Evolutionary conservation across 352 stramenopile genomes (phyloP), one percentile per base, ranked within the genome.

Genomic region (Phytopythium chamaehyphon): DNA sequence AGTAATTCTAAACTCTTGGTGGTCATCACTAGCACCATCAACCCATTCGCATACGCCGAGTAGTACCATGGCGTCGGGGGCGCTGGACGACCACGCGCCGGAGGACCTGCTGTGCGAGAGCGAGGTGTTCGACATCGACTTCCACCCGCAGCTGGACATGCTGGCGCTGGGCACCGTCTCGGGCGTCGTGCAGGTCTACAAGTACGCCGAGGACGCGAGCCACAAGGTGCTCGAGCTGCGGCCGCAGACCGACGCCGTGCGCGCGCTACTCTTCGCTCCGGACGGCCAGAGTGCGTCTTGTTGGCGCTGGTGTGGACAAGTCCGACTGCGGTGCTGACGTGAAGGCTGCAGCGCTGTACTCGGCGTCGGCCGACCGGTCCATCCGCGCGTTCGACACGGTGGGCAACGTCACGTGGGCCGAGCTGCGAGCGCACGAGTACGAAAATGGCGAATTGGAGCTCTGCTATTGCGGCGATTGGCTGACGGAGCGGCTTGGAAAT

Each of bases 51-150:
- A 47, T 6, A 10, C 40, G 40, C 40, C 22, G 18, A 53, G 28
- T n/a, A 53, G 28, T n/a, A 69, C 44, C 43, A 88, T 87, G 78
- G 69, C 57, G 45, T 33, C 28, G n/a, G n/a, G n/a, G 5, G 73
- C 77, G 55, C 63, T 84, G 47, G 73, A 89, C 54, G 80, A 90
- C 52, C 78, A 91, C 66, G 81, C 79, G 51, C 83, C 83, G 12
- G 73, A 89, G 40, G 81, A 93, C 33, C 88, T 95, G 48, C 67
- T 70, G 52, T 87, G 82, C 61, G 58, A 68, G 45, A 79, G 71
- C 47, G 76, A 93, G 26, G 82, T 93, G 23, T 93, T 93, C 49
- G 80, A 92, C 67, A 82, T 93, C 45, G 81, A 89, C 65, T 95
- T 95, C 64, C 85, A 95, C 50, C 85, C 85, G 33, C 53, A 68